Evolutionary conservation across 2,329 filamentous ascomycete genomes (phyloP), one percentile per base, ranked within the genome.

Genomic region (Beauveria brongniartii): DNA sequence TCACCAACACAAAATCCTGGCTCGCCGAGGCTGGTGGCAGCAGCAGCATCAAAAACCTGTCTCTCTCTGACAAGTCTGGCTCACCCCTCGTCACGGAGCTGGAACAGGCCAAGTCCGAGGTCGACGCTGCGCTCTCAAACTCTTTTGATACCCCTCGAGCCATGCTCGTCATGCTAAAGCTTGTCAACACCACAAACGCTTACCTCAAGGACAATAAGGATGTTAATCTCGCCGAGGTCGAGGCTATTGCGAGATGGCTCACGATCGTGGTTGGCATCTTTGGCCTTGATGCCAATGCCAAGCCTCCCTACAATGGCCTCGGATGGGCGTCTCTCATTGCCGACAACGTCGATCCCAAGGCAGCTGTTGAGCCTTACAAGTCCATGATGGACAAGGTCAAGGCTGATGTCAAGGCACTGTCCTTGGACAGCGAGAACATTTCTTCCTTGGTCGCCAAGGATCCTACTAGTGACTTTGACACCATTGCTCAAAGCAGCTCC

Each of bases 71-170:
- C 41, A 68, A 70, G 61, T 56, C 68, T 5, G 64, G 67, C 6
- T 69, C 70, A 14, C 71, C 71, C 34, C 71, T 77, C 5, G 62
- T 72, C 18, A 73, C 71, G 1, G 78, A 80, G 62, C 70, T 82
- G 6, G 76, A 82, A 55, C 78, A 83, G 62, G 81, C 82, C 10
- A 79, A 85, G 72, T 74, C 74, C 46, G 82, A 84, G 26, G 71
- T 83, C 34, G 73, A 83, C 40, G 69, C 73, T 1, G 88, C 89
- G 1, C 79, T 97, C 18, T 81, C 82, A 66, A 91, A 96, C 74
- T 96, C 92, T 0, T 96, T 97, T 72, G 89, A 97, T 73, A 97
- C 92, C 0, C 86, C 90, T 1, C 78, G 80, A 55, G 91, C 87
- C 5, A 91, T 97, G 88, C 82, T 83, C 54, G 77, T 85, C n/a